Base-by-base conservation (phyloP, 148 eudicot species). In the Salicornia ramosissima region DNA sequence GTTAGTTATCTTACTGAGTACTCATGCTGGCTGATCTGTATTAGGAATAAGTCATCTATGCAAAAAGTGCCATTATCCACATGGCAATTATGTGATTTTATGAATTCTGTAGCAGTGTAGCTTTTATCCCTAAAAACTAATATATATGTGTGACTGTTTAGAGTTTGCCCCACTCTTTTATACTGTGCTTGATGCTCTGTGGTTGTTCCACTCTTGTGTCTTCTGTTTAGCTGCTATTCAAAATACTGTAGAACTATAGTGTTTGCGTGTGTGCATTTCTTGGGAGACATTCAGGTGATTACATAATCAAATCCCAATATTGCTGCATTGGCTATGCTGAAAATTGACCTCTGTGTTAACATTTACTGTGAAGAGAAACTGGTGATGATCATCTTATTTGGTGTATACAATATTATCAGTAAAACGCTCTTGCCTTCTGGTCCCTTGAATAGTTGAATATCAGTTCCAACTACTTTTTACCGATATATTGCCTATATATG, bases 1-100 rank as follows among this genome's bases (percentile, higher is more conserved):
- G 98, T 90, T 77, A 52, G 80, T 76, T 49, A 14, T 43, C 26
- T 16, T 40, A 42, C 59, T 1, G 36, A 69, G 21, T 25, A 30
- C 29, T 49, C 69, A 52, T 22, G 39, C 39, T 47, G 29, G 13
- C 51, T 53, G 25, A 43, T 54, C 25, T 55, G 66, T 19, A 19
- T 25, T 75, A 52, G n/a, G n/a, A n/a, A n/a, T n/a, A n/a, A n/a
- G 59, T 12, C 64, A 18, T 70, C 15, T 59, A 59, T 49, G 40
- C 36, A 40, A 49, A 56, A 45, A 49, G 31, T 26, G 57, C 33
- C 24, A 24, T 30, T 19, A 51, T 64, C 22, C 25, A 56, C 57
- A n/a, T 10, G 21, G 14, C 24, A 31, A 45, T 22, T 59, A 15
- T 18, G 55, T 43, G 40, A 15, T n/a, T 12, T 0, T 57, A 69